Evolutionary conservation across 2,329 filamentous ascomycete species (phyloP).

Genomic region (Tolypocladium capitatum): DNA sequence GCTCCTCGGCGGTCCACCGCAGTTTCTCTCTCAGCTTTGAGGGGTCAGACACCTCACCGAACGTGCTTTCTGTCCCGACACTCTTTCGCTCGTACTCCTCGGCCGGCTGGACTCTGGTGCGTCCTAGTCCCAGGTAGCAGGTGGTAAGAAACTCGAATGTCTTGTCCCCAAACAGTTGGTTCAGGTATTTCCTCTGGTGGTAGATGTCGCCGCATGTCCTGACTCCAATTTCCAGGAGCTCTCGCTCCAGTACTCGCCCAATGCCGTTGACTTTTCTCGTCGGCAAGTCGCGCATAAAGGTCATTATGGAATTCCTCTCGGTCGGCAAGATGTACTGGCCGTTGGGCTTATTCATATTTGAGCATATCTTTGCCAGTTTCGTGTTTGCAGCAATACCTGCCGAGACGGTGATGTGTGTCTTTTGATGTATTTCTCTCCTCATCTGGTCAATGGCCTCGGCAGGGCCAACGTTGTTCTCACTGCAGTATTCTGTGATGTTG

Average conservation of each 20-base stretch:
- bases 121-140: slow-evolving; percentile 73
- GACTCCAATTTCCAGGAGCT: slow-evolving; percentile 76
- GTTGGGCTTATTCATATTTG: slow-evolving; percentile 92
- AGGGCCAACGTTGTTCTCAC: slow-evolving; percentile 51
- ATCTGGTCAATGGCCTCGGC: slow-evolving; percentile 66
- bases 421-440: slow-evolving; percentile 60
- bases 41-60: slow-evolving; percentile 62
- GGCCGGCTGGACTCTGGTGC: slow-evolving; percentile 72
- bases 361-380: slow-evolving; percentile 88
- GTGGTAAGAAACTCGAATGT: slow-evolving; percentile 75
- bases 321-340: slow-evolving; percentile 70
- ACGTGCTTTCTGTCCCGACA: slow-evolving; percentile 87
- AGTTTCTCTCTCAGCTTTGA: slow-evolving; percentile 62
- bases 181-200: slow-evolving; percentile 56
- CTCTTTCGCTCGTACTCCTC: slow-evolving; percentile 88
- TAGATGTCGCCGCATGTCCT: slow-evolving; percentile 85
- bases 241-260: slow-evolving; percentile 85
- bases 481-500: slow-evolving; percentile 82
- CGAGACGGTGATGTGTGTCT: slow-evolving; percentile 75
- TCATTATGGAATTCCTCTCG: slow-evolving; percentile 62
- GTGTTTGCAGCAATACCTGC: slow-evolving; percentile 91
- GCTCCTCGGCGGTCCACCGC: slow-evolving; percentile 64
- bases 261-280: slow-evolving; percentile 90
- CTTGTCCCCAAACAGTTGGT: slow-evolving; percentile 79
- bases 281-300: slow-evolving; percentile 72